phyloP scores from a whole-genome alignment of 345 rosid genomes.

The Physaria fendleri region DNA sequence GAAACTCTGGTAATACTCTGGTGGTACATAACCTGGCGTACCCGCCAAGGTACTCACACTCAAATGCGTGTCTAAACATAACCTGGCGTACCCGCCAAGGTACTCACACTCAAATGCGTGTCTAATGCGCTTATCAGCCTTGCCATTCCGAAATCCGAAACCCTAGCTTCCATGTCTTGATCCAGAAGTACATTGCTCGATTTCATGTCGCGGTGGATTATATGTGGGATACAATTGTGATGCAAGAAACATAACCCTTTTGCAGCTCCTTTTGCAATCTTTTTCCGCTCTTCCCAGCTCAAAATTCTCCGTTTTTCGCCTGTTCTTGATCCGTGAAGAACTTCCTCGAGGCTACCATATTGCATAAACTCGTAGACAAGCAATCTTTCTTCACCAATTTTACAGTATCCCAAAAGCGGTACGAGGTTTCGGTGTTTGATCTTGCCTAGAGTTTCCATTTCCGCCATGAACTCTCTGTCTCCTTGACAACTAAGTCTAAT shows the following conservation, averaged over 20 bases:
- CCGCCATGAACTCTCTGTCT: slow-evolving; percentile 95
- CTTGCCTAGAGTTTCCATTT: slow-evolving; percentile 95
- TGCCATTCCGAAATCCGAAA: slow-evolving; percentile 98
- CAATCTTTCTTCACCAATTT: slow-evolving; percentile 85
- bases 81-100: slow-evolving; percentile 94
- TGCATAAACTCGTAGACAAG: slow-evolving; percentile 93
- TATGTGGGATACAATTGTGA: slow-evolving; percentile 96
- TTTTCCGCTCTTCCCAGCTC: slow-evolving; percentile 81
- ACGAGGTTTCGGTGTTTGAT: slow-evolving; percentile 92
- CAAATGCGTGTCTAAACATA: slow-evolving; percentile 93
- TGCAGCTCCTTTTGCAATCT: slow-evolving; percentile 89
- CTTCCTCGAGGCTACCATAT: slow-evolving; percentile 84
- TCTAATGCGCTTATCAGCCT: slow-evolving; percentile 91
- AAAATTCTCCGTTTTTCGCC: slow-evolving; percentile 44
- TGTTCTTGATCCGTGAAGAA: slow-evolving; percentile 71
- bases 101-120: slow-evolving; percentile 93
- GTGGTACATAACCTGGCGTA: slow-evolving; percentile 95
- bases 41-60: slow-evolving; percentile 96
- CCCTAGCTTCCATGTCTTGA: slow-evolving; percentile 91
- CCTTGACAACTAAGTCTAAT: slow-evolving; percentile 89
- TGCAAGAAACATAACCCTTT: slow-evolving; percentile 91
- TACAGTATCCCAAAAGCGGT: slow-evolving; percentile 85
- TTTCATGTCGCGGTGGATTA: slow-evolving; percentile 92
- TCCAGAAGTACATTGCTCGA: slow-evolving; percentile 88
- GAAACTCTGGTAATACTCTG: slow-evolving; percentile 94